Conservation (phyloP, 2,329 filamentous ascomycete species). For the Leptographium lundbergii region DNA sequence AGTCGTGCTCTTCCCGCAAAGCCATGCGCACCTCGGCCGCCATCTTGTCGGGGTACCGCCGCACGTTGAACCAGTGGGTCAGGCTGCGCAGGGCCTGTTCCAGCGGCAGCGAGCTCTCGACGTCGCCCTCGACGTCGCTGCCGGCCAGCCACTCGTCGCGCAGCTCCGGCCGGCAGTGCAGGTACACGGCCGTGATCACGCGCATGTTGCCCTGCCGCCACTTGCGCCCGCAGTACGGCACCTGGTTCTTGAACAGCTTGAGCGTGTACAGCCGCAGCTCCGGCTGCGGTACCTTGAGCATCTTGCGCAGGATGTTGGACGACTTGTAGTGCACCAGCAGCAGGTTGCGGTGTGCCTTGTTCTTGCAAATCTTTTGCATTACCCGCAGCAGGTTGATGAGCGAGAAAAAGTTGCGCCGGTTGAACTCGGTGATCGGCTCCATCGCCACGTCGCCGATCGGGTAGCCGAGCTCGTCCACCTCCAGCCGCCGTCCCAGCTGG, state of each 20-base stretch:
- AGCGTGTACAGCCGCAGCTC: slow-evolving; percentile 85
- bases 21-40: slow-evolving; percentile 42
- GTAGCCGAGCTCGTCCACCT: slow-evolving; percentile 80
- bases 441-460: slow-evolving; percentile 54
- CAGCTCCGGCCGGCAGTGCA: slow-evolving; percentile 84
- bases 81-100: slow-evolving; percentile 82
- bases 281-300: slow-evolving; percentile 79
- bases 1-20: slow-evolving; percentile 62
- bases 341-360: slow-evolving; percentile 88
- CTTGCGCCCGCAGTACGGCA: slow-evolving; percentile 94
- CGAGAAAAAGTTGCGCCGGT: slow-evolving; percentile 88
- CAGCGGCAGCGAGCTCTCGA: slow-evolving; percentile 81
- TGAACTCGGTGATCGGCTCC: slow-evolving; percentile 77
- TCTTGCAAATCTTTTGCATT: slow-evolving; percentile 94
- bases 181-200: slow-evolving; percentile 91
- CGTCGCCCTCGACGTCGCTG: slow-evolving; percentile 82
- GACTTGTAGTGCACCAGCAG: slow-evolving; percentile 94
- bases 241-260: slow-evolving; percentile 97
- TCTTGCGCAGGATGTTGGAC: slow-evolving; percentile 80
- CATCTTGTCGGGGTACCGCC: slow-evolving; percentile 70
- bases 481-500: slow-evolving; percentile 22
- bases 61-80: slow-evolving; percentile 89
- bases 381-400: slow-evolving; percentile 91
- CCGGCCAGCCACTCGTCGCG: slow-evolving; percentile 92
- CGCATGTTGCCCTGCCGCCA: slow-evolving; percentile 98